Evolutionary conservation across 2,329 filamentous ascomycete species (phyloP).

Genomic region (Hawksworthiomyces lignivorus): DNA sequence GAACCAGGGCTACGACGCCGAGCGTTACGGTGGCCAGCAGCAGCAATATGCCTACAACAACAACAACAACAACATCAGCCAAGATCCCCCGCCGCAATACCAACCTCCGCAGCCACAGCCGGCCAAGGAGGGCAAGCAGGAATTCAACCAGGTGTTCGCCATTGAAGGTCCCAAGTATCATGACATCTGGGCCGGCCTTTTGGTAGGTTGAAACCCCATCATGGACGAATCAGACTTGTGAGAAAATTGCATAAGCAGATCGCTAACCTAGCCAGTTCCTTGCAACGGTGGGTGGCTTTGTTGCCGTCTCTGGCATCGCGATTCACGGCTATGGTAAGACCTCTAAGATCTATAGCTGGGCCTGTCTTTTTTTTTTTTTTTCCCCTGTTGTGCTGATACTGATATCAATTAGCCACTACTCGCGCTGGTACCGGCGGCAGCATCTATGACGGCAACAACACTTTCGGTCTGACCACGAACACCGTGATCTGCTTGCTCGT

Average conservation of each 20-base stretch:
- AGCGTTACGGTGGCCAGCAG: background rate
- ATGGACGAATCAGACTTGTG: background rate
- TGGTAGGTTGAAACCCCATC: too few species aligned
- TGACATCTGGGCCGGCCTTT: constrained; percentile 78
- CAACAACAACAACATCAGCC: background rate
- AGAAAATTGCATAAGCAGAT: background rate
- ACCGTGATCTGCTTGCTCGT: constrained; percentile 81
- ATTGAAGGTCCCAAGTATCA: constrained; percentile 80
- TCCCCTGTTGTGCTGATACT: background rate
- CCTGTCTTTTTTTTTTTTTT: background rate
- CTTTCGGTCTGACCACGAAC: constrained; percentile 67
- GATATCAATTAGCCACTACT: constrained; percentile 31
- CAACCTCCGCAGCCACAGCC: constrained; percentile 19
- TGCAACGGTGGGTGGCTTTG: constrained; percentile 17
- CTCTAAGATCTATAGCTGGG: too few species aligned
- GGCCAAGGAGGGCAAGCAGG: constrained; percentile 38
- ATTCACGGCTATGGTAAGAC: constrained; percentile 16
- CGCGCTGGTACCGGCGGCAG: constrained; percentile 59
- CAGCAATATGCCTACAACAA: background rate
- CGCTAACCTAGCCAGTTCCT: constrained; percentile 14
- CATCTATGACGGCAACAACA: constrained; percentile 63
- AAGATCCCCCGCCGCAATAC: background rate
- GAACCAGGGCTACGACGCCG: background rate
- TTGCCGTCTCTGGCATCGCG: constrained; percentile 13
- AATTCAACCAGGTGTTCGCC: constrained; percentile 76